These are phyloP conservation scores for Lipomyces mesembrius DNA, from an alignment of 805 yeast species.

Conservation along the genomic window DNA sequence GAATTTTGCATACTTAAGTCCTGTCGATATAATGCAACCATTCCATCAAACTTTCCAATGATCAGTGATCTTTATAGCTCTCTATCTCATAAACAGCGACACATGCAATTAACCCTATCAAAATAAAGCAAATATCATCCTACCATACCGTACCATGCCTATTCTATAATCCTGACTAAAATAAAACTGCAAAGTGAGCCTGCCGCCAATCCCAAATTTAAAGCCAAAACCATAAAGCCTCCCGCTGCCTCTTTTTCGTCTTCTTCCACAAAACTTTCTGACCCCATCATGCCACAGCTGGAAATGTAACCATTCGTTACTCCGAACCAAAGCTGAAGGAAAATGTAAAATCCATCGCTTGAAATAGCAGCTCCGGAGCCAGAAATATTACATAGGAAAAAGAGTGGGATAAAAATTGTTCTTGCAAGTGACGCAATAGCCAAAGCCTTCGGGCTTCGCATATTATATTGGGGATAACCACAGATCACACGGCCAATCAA, in stretches of 20 bases:
- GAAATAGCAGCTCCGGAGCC: conserved; percentile 47
- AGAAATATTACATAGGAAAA: conserved; percentile 67
- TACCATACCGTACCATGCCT: conserved; percentile 8
- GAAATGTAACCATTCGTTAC: conserved; percentile 84
- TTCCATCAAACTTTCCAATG: background rate
- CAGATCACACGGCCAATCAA: conserved; percentile 74
- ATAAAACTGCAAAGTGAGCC: conserved; percentile 79
- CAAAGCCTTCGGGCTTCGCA: conserved; percentile 19
- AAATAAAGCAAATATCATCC: background rate
- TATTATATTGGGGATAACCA: conserved; percentile 48
- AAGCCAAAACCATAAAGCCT: conserved; percentile 82
- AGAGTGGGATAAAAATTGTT: conserved; percentile 66
- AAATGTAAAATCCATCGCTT: conserved; percentile 69
- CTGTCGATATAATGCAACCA: background rate
- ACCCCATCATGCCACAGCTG: conserved; percentile 78
- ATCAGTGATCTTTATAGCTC: background rate
- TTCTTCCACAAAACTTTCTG: conserved; percentile 63
- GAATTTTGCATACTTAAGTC: background rate
- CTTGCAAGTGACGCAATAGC: conserved; percentile 31
- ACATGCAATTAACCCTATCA: conserved; percentile 3
- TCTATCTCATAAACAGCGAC: conserved; percentile 1
- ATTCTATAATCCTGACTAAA: conserved; percentile 29
- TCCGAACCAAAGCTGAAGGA: conserved; percentile 79
- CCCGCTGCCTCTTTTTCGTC: conserved; percentile 90
- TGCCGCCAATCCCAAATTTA: conserved; percentile 74